These are phyloP conservation scores for Auricularia cornea DNA, from an alignment of 768 basidiomycete genomes.

Conservation along the genomic window DNA sequence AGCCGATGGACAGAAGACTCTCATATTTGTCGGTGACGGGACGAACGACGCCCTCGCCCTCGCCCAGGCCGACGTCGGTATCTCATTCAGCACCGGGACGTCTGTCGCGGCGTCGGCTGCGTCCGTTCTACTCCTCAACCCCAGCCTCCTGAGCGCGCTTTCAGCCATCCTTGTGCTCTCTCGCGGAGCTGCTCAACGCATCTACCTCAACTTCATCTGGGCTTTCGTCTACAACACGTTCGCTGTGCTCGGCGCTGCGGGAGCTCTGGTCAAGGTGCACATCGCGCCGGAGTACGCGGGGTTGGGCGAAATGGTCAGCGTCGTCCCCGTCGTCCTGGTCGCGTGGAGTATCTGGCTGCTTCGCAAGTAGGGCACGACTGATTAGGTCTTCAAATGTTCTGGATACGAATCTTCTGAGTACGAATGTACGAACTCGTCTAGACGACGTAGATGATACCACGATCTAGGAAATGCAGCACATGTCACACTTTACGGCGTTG, in stretches of 20 bases:
- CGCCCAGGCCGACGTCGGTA: constrained; percentile 4
- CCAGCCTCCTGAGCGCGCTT: background rate
- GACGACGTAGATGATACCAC: too few species aligned
- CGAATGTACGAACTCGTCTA: background rate
- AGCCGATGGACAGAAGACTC: background rate
- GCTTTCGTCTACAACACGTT: background rate
- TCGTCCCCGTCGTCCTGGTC: constrained; percentile 33
- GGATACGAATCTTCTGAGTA: background rate
- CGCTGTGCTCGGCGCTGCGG: background rate
- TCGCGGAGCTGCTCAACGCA: background rate
- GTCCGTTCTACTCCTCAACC: background rate
- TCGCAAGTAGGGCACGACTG: background rate
- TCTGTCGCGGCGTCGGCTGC: background rate
- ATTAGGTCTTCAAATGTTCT: background rate
- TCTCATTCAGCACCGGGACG: background rate
- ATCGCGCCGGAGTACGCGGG: constrained; percentile 36
- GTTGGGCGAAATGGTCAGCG: constrained; percentile 35
- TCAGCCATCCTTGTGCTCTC: background rate
- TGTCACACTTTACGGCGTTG: too few species aligned
- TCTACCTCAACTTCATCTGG: background rate
- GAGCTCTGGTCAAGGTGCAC: constrained; percentile 20
- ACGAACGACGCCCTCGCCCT: constrained; percentile 9
- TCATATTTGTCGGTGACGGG: constrained; percentile 7
- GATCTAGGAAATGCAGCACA: too few species aligned
- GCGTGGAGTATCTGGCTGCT: constrained; percentile 11